Evolutionary conservation across 2,329 filamentous ascomycete genomes (phyloP), one percentile per base, ranked within the genome.

Genomic region (Sclerotinia nivalis): DNA sequence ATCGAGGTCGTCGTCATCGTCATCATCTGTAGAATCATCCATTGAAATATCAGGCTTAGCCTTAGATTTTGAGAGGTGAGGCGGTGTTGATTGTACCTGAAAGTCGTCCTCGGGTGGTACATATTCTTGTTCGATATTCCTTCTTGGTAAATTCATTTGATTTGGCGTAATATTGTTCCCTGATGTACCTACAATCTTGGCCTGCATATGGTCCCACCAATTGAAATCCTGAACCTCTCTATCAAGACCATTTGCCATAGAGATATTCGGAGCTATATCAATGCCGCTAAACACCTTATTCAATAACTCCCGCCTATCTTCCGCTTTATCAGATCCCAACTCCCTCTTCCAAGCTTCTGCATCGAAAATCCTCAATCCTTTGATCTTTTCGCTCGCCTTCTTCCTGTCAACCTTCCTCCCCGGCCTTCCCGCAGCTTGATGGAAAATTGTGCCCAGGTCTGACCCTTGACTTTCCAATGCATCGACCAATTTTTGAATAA

Each of bases 401-500:
- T 81, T 69, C 75, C 77, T 76, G 79, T 83, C 73, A 78, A 77
- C 59, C 78, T 82, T 74, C 78, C 80, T 72, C 78, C 81, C 73
- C 76, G 75, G 72, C 55, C 78, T 79, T 8, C 77, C 73, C 12
- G 72, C 73, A 56, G 73, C 77, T 37, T 78, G 83, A 8, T 85
- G 86, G 72, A 88, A 87, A 7, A 86, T 81, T 18, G 81, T 80
- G 12, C 82, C 82, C 6, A 87, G 75, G 72, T 86, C 84, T 25
- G 83, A 80, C 20, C 84, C 84, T 55, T 82, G 81, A 2, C 82
- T 80, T 71, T 87, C 85, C 55, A 87, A 79, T 64, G 84, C 83
- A 74, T 88, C 86, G 18, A 86, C 75, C 45, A 88, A 75, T 69
- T 84, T 85, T 49, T 82, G 80, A 73, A 88, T 86, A 15, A 86